phyloP scores from a whole-genome alignment of 371 early-diverging fungal species.

The Lichtheimia corymbifera region DNA sequence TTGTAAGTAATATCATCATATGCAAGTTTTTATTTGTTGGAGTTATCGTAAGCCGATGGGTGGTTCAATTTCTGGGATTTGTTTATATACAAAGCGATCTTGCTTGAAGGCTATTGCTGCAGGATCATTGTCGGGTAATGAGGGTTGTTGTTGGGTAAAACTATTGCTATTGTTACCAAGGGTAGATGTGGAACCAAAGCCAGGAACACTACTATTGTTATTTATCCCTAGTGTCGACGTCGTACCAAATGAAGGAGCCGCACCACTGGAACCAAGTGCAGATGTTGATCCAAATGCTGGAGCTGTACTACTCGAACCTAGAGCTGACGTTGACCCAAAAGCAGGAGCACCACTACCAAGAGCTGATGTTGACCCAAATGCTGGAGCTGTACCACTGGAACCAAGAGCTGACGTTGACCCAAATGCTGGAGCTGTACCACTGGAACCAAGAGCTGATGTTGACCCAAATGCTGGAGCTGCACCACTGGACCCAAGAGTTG shows the following conservation, averaged over 20 bases:
- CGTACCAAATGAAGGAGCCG: constrained; percentile 3
- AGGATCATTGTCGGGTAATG: constrained; percentile 19
- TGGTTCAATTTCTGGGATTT: constrained; percentile 55
- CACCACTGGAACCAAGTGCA: constrained; percentile 6
- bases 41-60: constrained; percentile 41
- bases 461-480: constrained; percentile 23
- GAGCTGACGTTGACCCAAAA: constrained; percentile 1
- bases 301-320: neutral
- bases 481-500: constrained; percentile 12
- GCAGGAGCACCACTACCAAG: constrained; percentile 9
- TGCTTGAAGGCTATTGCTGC: constrained; percentile 42
- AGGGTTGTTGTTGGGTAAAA: constrained; percentile 9
- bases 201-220: neutral
- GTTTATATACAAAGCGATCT: constrained; percentile 34
- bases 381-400: constrained; percentile 9
- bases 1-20: too few species aligned
- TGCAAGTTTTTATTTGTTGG: neutral
- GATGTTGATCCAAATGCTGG: constrained; percentile 8
- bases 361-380: constrained; percentile 24
- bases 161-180: neutral
- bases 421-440: constrained; percentile 18
- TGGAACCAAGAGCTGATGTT: constrained; percentile 16
- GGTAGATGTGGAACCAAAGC: constrained; percentile 19
- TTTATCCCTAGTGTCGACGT: constrained; percentile 2
- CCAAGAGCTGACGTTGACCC: constrained; percentile 21